Percentiles rank a stretch among this genome's conserved stretches.
Evolutionary conservation across 768 basidiomycete species (phyloP).

Genomic region (Naganishia vishniacii): DNA sequence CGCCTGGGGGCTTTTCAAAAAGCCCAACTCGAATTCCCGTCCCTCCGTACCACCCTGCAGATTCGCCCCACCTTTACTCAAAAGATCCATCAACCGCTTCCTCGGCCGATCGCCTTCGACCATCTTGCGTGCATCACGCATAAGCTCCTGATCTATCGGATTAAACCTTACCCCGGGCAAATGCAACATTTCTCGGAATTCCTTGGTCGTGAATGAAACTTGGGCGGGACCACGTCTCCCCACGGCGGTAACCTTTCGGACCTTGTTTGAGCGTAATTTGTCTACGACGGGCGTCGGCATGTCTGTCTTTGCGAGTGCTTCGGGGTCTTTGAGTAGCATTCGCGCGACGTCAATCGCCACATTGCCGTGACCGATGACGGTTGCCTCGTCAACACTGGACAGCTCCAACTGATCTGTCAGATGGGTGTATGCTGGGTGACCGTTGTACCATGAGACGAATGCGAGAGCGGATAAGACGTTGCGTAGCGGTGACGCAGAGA

Average conservation of each 20-base stretch:
- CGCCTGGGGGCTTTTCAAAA: slow-evolving; percentile 40
- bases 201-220: slow-evolving; percentile 86
- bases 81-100: slow-evolving; percentile 49
- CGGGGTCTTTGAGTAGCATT: slow-evolving; percentile 69
- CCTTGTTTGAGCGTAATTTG: slow-evolving; percentile 53
- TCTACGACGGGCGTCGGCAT: slow-evolving; percentile 69
- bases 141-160: slow-evolving; percentile 34
- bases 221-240: slow-evolving; percentile 81
- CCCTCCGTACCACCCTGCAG: slow-evolving; percentile 26
- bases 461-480: slow-evolving; percentile 68
- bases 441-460: slow-evolving; percentile 94
- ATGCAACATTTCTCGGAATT: slow-evolving; percentile 73
- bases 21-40: slow-evolving; percentile 39
- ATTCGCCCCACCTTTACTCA: slow-evolving; percentile 39
- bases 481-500: slow-evolving; percentile 50
- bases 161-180: slow-evolving; percentile 60
- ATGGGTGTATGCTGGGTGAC: slow-evolving; percentile 67
- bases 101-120: slow-evolving; percentile 47
- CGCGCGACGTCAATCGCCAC: slow-evolving; percentile 88
- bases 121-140: slow-evolving; percentile 37
- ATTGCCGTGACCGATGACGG: slow-evolving; percentile 88
- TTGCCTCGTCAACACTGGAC: slow-evolving; percentile 59
- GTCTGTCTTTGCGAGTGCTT: slow-evolving; percentile 55
- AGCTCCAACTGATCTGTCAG: slow-evolving; percentile 57
- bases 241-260: slow-evolving; percentile 74